Evolutionary conservation across 495 filamentous ascomycete genomes (phyloP), one percentile per base, ranked within the genome.

Genomic region (Penicillium mononematosum): DNA sequence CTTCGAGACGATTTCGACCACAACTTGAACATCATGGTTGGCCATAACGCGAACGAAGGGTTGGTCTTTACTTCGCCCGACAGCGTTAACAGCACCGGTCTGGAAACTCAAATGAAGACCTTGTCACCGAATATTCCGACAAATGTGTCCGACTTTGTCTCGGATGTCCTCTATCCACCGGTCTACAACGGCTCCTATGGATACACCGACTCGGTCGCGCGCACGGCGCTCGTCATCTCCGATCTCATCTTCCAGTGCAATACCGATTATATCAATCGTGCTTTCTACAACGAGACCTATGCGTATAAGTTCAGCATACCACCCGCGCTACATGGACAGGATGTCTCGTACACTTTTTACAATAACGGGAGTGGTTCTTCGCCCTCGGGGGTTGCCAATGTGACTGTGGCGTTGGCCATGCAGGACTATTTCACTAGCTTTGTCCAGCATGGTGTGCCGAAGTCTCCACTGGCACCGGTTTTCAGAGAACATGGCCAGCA

Each of bases 341-440:
- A 88, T 25, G 79, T 84, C 2, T 72, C 79, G 0, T 87, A 89
- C 60, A 82, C 79, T 0, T 78, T 83, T 8, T 87, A 88, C 67
- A 79, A 80, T 22, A 73, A 75, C 8, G 69, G 66, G 45, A 57
- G 10, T 14, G 11, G 31, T 11, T 12, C 31, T 34, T 34, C 60
- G 24, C 39, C 1, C 16, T 25, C 46, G 22, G 31, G 20, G 0
- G 25, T 41, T 9, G 31, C 43, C 0, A 38, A 29, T 25, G 65
- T 53, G 3, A 70, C 75, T 3, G 65, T 84, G 1, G 85, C 86
- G 1, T 44, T 72, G 17, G 74, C 71, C 6, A 64, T 88, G 65
- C 86, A 88, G 67, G 73, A 82, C 20, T 88, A 82, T 60, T 76
- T 88, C 39, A 81, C 80, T 1, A 75, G 68, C 55, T 89, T 88